Evolutionary conservation across 106 monocot genomes (phyloP).

Genomic region (Chionographis japonica): DNA sequence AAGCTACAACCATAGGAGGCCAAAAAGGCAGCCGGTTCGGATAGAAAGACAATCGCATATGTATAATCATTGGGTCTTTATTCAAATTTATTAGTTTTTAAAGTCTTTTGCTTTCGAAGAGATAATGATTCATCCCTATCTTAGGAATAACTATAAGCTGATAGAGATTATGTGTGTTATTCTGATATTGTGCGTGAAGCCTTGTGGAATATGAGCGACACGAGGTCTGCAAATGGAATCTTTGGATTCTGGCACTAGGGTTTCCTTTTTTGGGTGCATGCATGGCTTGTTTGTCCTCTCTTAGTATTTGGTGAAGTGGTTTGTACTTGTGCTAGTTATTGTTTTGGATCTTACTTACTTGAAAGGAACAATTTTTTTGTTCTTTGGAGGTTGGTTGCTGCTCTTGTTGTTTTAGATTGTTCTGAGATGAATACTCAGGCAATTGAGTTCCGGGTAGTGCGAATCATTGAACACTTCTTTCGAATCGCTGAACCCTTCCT

Average conservation of each 20-base stretch:
- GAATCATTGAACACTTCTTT: constrained; percentile 1
- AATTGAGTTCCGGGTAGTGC: neutral
- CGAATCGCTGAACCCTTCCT: neutral
- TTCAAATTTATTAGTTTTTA: neutral
- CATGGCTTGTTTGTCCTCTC: neutral
- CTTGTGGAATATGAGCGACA: constrained; percentile 11
- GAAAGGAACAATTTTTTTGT: neutral
- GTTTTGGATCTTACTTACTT: neutral
- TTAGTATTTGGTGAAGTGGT: neutral
- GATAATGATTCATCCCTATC: neutral
- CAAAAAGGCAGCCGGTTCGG: too few relatives aligned
- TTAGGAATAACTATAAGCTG: constrained; percentile 2
- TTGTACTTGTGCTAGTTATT: neutral
- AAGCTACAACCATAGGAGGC: too few relatives aligned
- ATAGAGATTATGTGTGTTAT: neutral
- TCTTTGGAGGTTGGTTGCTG: neutral
- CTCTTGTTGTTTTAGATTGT: constrained; percentile 1
- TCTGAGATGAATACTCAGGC: constrained; percentile 11
- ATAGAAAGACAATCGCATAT: too few relatives aligned
- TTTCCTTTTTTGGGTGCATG: neutral
- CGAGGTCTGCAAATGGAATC: neutral
- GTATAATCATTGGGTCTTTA: too few relatives aligned
- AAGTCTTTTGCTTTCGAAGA: neutral
- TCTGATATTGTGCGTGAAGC: constrained; percentile 5
- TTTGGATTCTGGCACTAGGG: neutral